Base-by-base conservation (phyloP, 1,284 basidiomycete genomes). In the Pterulicium gracile region DNA sequence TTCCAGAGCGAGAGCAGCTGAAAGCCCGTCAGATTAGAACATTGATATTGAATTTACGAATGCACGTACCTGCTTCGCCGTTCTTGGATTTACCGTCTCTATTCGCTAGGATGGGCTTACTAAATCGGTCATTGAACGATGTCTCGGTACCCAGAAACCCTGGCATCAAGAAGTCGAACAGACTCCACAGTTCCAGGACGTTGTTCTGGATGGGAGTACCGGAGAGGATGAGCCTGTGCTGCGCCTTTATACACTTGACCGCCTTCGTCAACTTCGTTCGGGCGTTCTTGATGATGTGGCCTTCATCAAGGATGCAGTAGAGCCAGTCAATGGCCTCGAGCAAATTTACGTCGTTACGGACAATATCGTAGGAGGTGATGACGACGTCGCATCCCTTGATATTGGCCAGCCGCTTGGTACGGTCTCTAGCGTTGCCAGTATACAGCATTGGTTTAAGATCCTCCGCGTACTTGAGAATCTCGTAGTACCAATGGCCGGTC, bases 131-230 rank as follows among this genome's bases (percentile, higher is more conserved):
- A 56, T 93, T 96, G 71, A 99, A 99, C 3, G 81, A 83, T n/a
- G 82, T 67, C 61, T 98, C 96, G 3, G 84, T 92, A 19, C 96
- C 96, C 42, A 99, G 69, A 68, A 98, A 98, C 1, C 96, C 96
- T 17, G 96, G 96, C 96, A 99, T 99, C 54, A 99, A 67, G 67
- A 98, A 99, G 64, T 99, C 96, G 63, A 99, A 99, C 48, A 99
- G 69, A 64, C 90, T 96, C 96, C 96, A 99, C 2, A 99, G 68
- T 63, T 99, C 96, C 35, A 99, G 70, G 4, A 98, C 94, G 59
- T 98, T 98, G 65, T 99, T 99, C 69, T 99, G 96, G 49, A 99
- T 98, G 0, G 96, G 96, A 10, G 96, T 99, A 20, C 96, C 96
- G 0, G 93, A 96, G 1, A 99, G 70, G 56, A 99, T 86, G 15